phyloP scores from a whole-genome alignment of 176 grass and related monocot genomes.

The Oryza rufipogon region DNA sequence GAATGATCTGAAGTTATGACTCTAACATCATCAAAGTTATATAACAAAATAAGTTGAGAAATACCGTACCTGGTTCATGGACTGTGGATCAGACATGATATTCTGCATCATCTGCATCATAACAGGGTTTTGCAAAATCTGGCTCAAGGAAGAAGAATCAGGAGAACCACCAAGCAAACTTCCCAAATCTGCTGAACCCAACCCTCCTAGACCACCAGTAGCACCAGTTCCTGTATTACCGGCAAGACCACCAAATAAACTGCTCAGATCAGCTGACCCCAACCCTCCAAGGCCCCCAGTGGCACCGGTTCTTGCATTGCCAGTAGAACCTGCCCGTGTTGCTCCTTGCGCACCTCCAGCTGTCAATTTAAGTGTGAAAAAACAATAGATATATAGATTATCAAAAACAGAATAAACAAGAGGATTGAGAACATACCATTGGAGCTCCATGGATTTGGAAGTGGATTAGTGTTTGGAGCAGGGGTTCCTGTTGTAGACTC shows the following conservation, averaged over 20 bases:
- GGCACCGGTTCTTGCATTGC: constrained; percentile 46
- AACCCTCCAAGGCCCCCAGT: constrained; percentile 54
- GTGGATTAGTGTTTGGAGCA: constrained; percentile 92
- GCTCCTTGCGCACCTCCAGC: constrained; percentile 68
- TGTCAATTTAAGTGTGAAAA: constrained; percentile 40
- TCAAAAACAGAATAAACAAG: constrained; percentile 29
- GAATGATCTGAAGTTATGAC: constrained; percentile 18
- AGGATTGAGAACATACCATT: constrained; percentile 62
- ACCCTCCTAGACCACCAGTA: constrained; percentile 57
- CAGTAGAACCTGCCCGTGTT: constrained; percentile 46
- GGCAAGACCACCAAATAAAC: constrained; percentile 64
- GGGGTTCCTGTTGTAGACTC: constrained; percentile 67
- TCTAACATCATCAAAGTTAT: constrained; percentile 20
- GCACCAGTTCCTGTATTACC: constrained; percentile 52
- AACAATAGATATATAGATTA: constrained; percentile 7
- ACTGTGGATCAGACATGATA: constrained; percentile 88
- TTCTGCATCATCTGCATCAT: constrained; percentile 97
- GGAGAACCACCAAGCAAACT: constrained; percentile 60
- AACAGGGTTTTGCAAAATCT: constrained; percentile 94
- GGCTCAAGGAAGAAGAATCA: constrained; percentile 62
- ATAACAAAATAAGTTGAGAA: constrained; percentile 27
- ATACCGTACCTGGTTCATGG: constrained; percentile 79
- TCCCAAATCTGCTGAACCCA: constrained; percentile 70
- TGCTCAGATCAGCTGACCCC: constrained; percentile 71
- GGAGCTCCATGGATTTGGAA: constrained; percentile 87